These are phyloP conservation scores for Talaromyces nanjingensis DNA, from an alignment of 495 filamentous ascomycete genomes.

Conservation along the genomic window DNA sequence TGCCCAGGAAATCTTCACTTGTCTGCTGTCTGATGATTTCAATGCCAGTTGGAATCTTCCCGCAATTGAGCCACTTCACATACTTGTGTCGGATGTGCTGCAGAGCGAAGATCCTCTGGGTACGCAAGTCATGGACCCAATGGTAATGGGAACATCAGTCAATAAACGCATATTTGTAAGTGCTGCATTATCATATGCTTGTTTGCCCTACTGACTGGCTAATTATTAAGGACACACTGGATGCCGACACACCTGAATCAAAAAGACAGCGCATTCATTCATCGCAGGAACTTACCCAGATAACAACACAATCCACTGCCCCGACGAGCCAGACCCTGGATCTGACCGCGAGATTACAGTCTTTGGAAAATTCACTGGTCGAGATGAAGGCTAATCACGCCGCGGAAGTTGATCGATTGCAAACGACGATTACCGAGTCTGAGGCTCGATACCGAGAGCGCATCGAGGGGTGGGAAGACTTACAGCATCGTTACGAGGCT, in stretches of 20 bases:
- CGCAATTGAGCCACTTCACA: conserved; percentile 31
- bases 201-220: background rate
- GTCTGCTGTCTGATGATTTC: conserved; percentile 28
- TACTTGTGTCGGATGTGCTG: conserved; percentile 20
- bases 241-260: conserved; percentile 18
- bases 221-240: conserved; percentile 19
- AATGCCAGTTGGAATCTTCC: conserved; percentile 35
- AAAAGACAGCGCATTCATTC: conserved; percentile 28
- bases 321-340: conserved; percentile 26
- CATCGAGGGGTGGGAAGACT: conserved; percentile 19
- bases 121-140: background rate
- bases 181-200: background rate
- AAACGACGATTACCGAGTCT: conserved; percentile 17
- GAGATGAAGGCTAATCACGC: conserved; percentile 27
- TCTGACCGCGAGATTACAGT: conserved; percentile 18
- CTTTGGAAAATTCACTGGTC: conserved; percentile 25
- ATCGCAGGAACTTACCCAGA: conserved; percentile 27
- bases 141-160: conserved; percentile 1
- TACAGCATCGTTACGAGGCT: conserved; percentile 41
- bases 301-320: conserved; percentile 26
- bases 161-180: conserved; percentile 35
- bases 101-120: conserved; percentile 9
- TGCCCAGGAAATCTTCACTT: conserved; percentile 36
- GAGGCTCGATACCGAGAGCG: conserved; percentile 20
- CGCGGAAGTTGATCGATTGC: conserved; percentile 23